Conservation (phyloP, 2,329 filamentous ascomycete genomes). For the Microdochium nivale region DNA sequence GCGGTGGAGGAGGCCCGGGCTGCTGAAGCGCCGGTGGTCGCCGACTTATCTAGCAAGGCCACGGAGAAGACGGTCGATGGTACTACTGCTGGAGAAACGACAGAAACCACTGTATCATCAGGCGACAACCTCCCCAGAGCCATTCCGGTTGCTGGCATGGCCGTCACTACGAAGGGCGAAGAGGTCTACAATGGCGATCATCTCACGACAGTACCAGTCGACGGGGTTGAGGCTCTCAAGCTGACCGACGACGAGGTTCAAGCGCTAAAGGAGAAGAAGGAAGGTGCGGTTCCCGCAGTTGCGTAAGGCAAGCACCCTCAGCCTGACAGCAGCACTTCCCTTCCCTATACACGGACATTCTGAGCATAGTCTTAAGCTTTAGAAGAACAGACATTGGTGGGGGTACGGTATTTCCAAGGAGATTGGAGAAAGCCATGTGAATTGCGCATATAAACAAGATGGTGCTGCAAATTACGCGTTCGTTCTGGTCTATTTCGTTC, state of each 20-base stretch:
- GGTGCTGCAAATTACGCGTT: no score
- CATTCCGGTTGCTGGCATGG: not conserved
- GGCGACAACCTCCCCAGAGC: not conserved
- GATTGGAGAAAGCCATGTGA: no score
- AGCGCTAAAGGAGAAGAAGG: slow-evolving; percentile 7
- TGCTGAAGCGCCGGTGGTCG: not conserved
- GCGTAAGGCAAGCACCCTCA: not conserved
- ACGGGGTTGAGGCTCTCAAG: not conserved
- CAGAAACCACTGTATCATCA: not conserved
- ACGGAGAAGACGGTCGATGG: not conserved
- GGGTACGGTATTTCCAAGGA: no score
- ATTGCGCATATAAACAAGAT: no score
- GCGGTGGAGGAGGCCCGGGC: slow-evolving; percentile 4
- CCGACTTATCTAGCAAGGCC: no score
- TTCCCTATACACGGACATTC: not conserved
- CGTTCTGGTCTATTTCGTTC: no score
- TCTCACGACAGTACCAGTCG: not conserved
- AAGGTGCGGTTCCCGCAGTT: slow-evolving; percentile 5
- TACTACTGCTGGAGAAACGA: not conserved
- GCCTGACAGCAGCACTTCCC: not conserved
- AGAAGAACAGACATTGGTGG: no score
- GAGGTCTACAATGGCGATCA: not conserved
- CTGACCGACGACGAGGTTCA: not conserved
- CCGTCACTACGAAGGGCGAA: not conserved
- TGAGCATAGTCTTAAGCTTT: no score